A percentile compares a stretch with the other conserved stretches of the same genome.
These are phyloP conservation scores for Actinidia chinensis DNA, from an alignment of 179 eudicot genomes.

Conservation along the genomic window DNA sequence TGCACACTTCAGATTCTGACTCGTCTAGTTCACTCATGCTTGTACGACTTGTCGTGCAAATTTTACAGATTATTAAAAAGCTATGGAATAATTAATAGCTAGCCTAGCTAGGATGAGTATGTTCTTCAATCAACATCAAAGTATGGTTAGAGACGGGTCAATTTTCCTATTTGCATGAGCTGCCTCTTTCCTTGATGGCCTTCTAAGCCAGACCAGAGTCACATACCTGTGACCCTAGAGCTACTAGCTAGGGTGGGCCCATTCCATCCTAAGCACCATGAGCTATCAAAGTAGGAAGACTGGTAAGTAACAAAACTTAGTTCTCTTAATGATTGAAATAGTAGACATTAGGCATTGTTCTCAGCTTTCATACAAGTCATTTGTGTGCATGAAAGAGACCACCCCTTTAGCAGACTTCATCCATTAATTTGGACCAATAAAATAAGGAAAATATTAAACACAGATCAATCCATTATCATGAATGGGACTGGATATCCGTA, in stretches of 20 bases:
- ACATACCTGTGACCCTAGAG: background rate
- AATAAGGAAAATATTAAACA: no score
- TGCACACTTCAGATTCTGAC: no score
- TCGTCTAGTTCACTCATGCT: no score
- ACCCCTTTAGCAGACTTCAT: no score
- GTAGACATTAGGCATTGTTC: background rate
- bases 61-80: no score
- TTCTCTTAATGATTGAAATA: background rate
- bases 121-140: constrained; percentile 1
- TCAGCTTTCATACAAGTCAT: background rate
- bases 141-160: background rate
- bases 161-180: background rate
- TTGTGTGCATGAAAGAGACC: no score
- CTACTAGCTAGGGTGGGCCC: background rate
- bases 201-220: background rate
- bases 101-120: background rate
- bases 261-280: background rate
- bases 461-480: no score
- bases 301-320: background rate
- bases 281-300: background rate
- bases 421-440: no score
- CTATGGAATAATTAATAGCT: no score
- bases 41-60: no score
- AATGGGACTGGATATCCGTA: no score
- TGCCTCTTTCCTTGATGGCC: background rate